Evolutionary conservation across 441 rosid species (phyloP).

Genomic region (Syzygium malaccense): DNA sequence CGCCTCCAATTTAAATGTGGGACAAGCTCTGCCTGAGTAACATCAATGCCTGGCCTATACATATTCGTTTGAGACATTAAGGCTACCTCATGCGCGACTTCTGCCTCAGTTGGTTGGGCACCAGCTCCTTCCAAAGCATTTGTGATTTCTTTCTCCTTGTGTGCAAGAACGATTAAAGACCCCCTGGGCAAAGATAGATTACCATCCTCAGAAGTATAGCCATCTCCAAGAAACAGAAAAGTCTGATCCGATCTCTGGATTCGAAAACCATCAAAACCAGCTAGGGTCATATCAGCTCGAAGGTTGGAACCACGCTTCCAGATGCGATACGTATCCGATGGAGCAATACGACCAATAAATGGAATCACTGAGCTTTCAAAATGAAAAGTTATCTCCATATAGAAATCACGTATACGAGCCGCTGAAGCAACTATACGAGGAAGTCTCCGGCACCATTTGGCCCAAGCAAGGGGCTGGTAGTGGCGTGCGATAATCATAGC

Average conservation of each 20-base stretch:
- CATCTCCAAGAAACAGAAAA: conserved; percentile 85
- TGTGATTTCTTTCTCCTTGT: conserved; percentile 93
- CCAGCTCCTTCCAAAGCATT: conserved; percentile 99
- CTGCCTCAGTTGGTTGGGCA: conserved; percentile 85
- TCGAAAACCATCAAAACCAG: conserved; percentile 95
- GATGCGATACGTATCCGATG: conserved; percentile 95
- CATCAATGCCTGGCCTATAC: conserved; percentile 99
- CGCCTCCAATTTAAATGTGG: conserved; percentile 96
- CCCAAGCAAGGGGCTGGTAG: conserved; percentile 98
- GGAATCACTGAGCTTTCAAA: conserved; percentile 98
- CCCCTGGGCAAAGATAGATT: conserved; percentile 65
- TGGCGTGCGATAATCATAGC: conserved; percentile 88
- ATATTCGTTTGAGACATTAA: conserved; percentile 97
- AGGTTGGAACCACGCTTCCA: conserved; percentile 99
- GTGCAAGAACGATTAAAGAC: conserved; percentile 88
- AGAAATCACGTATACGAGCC: conserved; percentile 79
- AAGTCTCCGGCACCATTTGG: conserved; percentile 96
- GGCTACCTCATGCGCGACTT: conserved; percentile 92
- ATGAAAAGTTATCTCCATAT: conserved; percentile 97
- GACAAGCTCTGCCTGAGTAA: conserved; percentile 91
- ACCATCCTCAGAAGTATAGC: conserved; percentile 71
- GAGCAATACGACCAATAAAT: conserved; percentile 95
- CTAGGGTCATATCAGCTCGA: conserved; percentile 98
- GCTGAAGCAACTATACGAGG: conserved; percentile 87
- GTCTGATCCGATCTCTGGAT: conserved; percentile 95